Conservation (phyloP, 2,329 filamentous ascomycete species). For the Fusarium sp. region DNA sequence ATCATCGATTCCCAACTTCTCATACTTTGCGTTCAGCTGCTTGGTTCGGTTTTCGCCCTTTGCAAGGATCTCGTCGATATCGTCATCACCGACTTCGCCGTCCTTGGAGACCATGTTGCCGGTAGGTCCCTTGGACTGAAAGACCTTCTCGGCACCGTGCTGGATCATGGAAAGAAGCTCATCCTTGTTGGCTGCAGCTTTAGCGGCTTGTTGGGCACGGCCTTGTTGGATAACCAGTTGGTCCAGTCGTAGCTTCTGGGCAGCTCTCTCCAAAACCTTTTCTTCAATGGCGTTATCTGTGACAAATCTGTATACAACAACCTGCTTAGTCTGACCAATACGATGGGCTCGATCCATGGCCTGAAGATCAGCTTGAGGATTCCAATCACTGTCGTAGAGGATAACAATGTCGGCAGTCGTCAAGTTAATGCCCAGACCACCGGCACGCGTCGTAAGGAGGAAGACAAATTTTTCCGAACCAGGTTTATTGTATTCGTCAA, state of each 20-base stretch:
- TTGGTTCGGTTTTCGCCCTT: conserved; percentile 91
- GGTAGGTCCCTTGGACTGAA: conserved; percentile 75
- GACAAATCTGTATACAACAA: conserved; percentile 94
- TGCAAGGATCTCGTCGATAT: conserved; percentile 88
- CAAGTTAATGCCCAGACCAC: conserved; percentile 95
- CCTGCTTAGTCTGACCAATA: conserved; percentile 98
- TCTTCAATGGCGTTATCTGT: conserved; percentile 99
- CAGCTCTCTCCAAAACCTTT: conserved; percentile 95
- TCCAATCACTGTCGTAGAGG: conserved; percentile 98
- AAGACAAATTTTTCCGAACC: conserved; percentile 97
- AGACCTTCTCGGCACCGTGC: conserved; percentile 95
- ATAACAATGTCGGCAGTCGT: conserved; percentile 96
- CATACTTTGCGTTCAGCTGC: conserved; percentile 90
- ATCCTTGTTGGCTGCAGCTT: conserved; percentile 93
- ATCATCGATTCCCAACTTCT: conserved; percentile 96
- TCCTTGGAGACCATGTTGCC: conserved; percentile 68
- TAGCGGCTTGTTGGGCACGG: conserved; percentile 87
- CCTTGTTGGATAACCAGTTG: conserved; percentile 99
- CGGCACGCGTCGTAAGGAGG: conserved; percentile 91
- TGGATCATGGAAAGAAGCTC: conserved; percentile 98
- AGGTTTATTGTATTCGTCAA: conserved; percentile 98
- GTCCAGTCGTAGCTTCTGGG: conserved; percentile 94
- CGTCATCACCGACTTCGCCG: conserved; percentile 79
- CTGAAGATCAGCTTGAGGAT: conserved; percentile 96
- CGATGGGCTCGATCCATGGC: conserved; percentile 99